Evolutionary conservation across 2,329 filamentous ascomycete species (phyloP).

Genomic region (Coleophoma cylindrospora): DNA sequence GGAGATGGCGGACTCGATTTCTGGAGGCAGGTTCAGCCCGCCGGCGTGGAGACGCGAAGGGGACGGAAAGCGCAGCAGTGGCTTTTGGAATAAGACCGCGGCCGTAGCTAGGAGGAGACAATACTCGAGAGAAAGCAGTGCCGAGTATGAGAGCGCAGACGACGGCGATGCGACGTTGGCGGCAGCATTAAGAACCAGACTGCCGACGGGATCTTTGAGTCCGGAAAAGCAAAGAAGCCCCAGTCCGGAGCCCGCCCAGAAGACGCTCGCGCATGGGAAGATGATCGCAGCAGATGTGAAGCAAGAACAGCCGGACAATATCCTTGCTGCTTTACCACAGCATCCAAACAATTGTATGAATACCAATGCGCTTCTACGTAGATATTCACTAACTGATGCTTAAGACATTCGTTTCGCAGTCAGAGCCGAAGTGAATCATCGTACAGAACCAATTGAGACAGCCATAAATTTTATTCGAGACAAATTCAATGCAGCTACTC

Average conservation of each 20-base stretch:
- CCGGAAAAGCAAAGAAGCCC: constrained; percentile 52
- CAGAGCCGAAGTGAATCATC: constrained; percentile 82
- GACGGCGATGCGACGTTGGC: constrained; percentile 31
- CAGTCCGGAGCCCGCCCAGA: constrained; percentile 39
- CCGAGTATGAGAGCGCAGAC: constrained; percentile 52
- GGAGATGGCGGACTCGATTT: constrained; percentile 35
- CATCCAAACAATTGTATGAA: constrained; percentile 45
- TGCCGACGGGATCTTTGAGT: constrained; percentile 45
- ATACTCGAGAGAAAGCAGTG: constrained; percentile 52
- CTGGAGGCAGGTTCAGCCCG: constrained; percentile 55
- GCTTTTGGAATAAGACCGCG: constrained; percentile 40
- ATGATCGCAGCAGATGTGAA: constrained; percentile 29
- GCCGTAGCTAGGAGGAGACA: constrained; percentile 36
- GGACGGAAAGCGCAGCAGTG: constrained; percentile 35
- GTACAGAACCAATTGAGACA: constrained; percentile 77
- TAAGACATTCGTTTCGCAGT: constrained; percentile 84
- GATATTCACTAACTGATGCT: constrained; percentile 12
- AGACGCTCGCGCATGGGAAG: constrained; percentile 10
- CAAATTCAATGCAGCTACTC: constrained; percentile 56
- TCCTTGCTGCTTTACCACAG: constrained; percentile 16
- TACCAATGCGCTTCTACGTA: constrained; percentile 3
- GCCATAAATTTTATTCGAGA: constrained; percentile 58
- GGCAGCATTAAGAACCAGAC: constrained; percentile 29
- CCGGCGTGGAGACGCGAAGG: constrained; percentile 54
- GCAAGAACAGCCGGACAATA: constrained; percentile 19